These are phyloP conservation scores for Carallia brachiata DNA, from an alignment of 345 rosid genomes.

Conservation along the genomic window DNA sequence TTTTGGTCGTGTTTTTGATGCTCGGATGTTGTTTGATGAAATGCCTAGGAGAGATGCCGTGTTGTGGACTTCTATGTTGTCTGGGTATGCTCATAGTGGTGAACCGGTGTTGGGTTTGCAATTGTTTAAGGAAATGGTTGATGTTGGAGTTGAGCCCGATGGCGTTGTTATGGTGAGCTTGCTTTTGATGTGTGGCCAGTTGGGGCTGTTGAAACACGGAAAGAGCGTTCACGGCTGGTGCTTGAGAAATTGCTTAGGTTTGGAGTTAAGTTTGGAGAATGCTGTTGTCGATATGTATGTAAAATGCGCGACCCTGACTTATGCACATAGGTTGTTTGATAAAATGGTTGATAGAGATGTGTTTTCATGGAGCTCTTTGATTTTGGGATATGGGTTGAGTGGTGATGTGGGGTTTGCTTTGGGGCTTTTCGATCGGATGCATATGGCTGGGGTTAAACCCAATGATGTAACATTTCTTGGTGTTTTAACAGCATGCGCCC, in stretches of 20 bases:
- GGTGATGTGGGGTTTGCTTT: conserved; percentile 37
- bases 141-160: conserved; percentile 38
- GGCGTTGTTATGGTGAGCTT: conserved; percentile 67
- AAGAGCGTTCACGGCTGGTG: conserved; percentile 67
- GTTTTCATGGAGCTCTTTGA: conserved; percentile 66
- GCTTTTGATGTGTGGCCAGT: conserved; percentile 48
- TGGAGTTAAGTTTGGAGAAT: conserved; percentile 57
- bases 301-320: conserved; percentile 37
- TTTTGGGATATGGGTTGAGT: conserved; percentile 53
- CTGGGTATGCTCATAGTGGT: conserved; percentile 60
- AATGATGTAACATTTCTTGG: conserved; percentile 68
- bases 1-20: conserved; percentile 27
- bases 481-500: conserved; percentile 59
- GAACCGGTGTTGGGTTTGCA: conserved; percentile 44
- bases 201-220: conserved; percentile 52
- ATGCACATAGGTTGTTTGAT: conserved; percentile 39
- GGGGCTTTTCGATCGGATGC: conserved; percentile 48
- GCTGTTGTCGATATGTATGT: conserved; percentile 56
- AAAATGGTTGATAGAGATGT: conserved; percentile 49
- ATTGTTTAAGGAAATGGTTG: conserved; percentile 45
- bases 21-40: conserved; percentile 51
- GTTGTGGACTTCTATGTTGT: conserved; percentile 58
- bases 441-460: conserved; percentile 31
- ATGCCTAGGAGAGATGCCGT: conserved; percentile 54
- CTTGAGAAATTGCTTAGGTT: conserved; percentile 37